Base-by-base conservation (phyloP, 1,284 basidiomycete species). In the Spongispora temasekensis region DNA sequence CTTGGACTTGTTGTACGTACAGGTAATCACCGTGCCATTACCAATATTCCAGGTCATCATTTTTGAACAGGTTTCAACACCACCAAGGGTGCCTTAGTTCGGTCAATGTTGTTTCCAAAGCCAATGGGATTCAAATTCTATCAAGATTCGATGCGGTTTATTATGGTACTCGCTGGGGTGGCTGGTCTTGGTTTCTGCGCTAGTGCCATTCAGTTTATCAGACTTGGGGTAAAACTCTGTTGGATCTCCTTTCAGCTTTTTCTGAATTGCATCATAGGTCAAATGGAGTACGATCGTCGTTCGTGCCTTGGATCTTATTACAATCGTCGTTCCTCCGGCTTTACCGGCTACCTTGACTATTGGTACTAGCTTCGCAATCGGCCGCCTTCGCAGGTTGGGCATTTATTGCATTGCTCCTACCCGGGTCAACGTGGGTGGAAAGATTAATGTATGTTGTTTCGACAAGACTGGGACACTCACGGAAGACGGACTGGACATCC, bases 401-500 rank as follows among this genome's bases (percentile, higher is more conserved):
- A 93, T 99, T 61, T 99, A 94, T 79, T 99, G 97, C 75, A 98
- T 98, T 64, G 95, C 97, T 6, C 97, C 97, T 1, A 97, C 91
- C 68, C 83, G 97, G 32, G 94, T 99, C 69, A 99, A 99, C 72
- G 89, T 99, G 55, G 95, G 90, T 3, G 97, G 97, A 32, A 97
- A 98, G 78, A 84, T 99, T 78, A 98, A 99, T 66, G 92, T 99
- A 9, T 97, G 96, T 69, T 98, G 96, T 76, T 99, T 99, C 71
- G 97, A 99, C 82, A 99, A 99, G 80, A 99, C 97, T 1, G 97
- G 97, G 2, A 99, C 97, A 1, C 83, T 99, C 19, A 99, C 97
- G 0, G 97, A 98, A 75, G 97, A 99, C 67, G 97, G 97, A 1
- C 83, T 99, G 46, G 97, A 99, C 71, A 95, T 99, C 51, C 89